Base-by-base conservation (phyloP, 305 asterid species). In the Salvia sclarea region DNA sequence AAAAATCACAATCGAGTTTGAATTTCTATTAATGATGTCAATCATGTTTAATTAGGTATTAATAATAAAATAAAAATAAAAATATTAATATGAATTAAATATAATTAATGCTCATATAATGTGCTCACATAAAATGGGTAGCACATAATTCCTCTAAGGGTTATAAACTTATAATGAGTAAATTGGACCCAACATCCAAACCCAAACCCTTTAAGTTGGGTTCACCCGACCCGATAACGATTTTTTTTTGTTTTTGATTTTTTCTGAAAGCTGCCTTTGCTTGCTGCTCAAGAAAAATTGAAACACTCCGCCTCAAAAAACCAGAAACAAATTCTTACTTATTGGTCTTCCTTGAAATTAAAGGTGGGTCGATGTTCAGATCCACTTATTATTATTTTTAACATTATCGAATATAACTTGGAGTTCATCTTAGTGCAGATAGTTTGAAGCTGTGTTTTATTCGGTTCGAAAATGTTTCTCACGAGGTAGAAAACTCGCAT, bases 381-480 rank as follows among this genome's bases (percentile, higher is more conserved):
- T 81, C 78, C 57, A 24, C 54, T 66, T 22, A 1, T 44, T 16
- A 25, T 2, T 25, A 1, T 25, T 45, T 60, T 5, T 43, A 37
- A 14, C 6, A 3, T 49, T 22, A 9, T 31, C 40, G 20, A 45
- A 41, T 56, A 31, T 58, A 40, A n/a, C 52, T 22, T 31, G 41
- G n/a, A 33, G 10, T 62, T 50, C 44, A 65, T 63, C 55, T 50
- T 20, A 28, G 52, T 30, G 76, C 80, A 79, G 86, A 38, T 56
- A 16, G 47, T 61, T 67, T 20, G 68, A 48, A 70, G 70, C 63
- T 63, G 24, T 14, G 59, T 25, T 41, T 61, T 28, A 49, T 66
- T 69, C 50, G 13, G 43, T 28, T 78, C 78, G 73, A 83, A 75
- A 66, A 92, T 89, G 98, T 92, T 92, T 75, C 96, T 92, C 79